Evolutionary conservation across 73 alveolate genomes (phyloP).

Genomic region (Tetrahymena borealis): DNA sequence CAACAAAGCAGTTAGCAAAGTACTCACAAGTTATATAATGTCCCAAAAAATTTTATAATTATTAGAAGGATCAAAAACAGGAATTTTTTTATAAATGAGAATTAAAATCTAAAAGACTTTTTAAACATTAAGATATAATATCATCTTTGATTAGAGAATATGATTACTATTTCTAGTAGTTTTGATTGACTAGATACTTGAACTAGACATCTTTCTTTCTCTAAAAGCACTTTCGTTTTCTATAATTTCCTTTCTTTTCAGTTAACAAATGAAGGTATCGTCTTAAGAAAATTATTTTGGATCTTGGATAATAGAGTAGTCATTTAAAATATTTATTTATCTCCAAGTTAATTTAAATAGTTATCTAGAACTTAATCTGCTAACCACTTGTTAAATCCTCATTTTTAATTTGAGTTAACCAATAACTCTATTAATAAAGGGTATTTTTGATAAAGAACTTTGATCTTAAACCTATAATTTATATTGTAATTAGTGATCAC

Average conservation of each 20-base stretch:
- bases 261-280: background rate
- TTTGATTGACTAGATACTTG: too few relatives aligned
- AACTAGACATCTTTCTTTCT: too few relatives aligned
- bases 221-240: background rate
- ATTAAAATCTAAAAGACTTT: background rate
- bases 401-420: background rate
- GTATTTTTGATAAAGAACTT: background rate
- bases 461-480: too few relatives aligned
- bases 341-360: background rate
- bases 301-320: background rate
- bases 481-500: too few relatives aligned
- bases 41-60: background rate
- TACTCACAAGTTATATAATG: background rate
- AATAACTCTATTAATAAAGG: background rate
- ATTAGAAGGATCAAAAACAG: background rate
- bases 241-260: background rate
- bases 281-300: background rate
- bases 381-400: background rate
- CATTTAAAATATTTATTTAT: background rate
- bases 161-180: too few relatives aligned
- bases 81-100: background rate
- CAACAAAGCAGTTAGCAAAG: background rate
- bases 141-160: too few relatives aligned
- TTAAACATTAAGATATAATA: too few relatives aligned
- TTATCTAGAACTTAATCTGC: background rate